Evolutionary conservation across 2,329 filamentous ascomycete species (phyloP).

Genomic region (Neonectria punicea): DNA sequence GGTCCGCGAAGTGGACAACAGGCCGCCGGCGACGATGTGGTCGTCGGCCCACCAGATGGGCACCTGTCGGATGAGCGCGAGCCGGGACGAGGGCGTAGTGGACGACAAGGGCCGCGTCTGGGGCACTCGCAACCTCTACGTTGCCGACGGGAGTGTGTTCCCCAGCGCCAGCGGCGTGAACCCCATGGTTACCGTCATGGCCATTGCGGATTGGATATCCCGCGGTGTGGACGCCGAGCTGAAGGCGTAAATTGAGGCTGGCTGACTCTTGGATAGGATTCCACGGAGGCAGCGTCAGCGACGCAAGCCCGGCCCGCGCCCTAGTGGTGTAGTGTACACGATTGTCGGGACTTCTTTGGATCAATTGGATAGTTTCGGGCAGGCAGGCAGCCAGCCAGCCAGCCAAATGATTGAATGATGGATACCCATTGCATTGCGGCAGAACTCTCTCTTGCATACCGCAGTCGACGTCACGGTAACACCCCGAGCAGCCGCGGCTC

Average conservation of each 20-base stretch:
- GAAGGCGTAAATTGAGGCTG: slow-evolving; percentile 28
- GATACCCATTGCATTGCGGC: background rate
- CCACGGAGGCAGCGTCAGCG: background rate
- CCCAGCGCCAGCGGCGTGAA: slow-evolving; percentile 83
- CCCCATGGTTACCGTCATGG: slow-evolving; percentile 84
- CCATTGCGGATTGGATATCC: slow-evolving; percentile 73
- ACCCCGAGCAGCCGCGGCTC: background rate
- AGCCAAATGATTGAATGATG: slow-evolving; percentile 5
- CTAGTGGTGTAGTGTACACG: slow-evolving; percentile 16
- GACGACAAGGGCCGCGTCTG: slow-evolving; percentile 70
- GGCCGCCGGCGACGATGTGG: slow-evolving; percentile 64
- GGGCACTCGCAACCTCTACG: slow-evolving; percentile 72
- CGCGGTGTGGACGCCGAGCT: slow-evolving; percentile 63
- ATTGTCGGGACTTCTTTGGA: slow-evolving; percentile 3
- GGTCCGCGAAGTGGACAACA: slow-evolving; percentile 60
- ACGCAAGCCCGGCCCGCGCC: background rate
- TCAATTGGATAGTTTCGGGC: slow-evolving; percentile 2
- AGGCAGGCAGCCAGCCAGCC: slow-evolving; percentile 4
- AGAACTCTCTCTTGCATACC: background rate
- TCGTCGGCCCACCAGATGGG: slow-evolving; percentile 86
- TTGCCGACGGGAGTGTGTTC: slow-evolving; percentile 80
- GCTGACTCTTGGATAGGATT: background rate
- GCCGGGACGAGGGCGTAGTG: slow-evolving; percentile 64
- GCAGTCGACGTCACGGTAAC: slow-evolving; percentile 6
- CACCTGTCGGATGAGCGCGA: slow-evolving; percentile 75